phyloP scores from a whole-genome alignment of 768 basidiomycete genomes.

The Suillus bovinus region DNA sequence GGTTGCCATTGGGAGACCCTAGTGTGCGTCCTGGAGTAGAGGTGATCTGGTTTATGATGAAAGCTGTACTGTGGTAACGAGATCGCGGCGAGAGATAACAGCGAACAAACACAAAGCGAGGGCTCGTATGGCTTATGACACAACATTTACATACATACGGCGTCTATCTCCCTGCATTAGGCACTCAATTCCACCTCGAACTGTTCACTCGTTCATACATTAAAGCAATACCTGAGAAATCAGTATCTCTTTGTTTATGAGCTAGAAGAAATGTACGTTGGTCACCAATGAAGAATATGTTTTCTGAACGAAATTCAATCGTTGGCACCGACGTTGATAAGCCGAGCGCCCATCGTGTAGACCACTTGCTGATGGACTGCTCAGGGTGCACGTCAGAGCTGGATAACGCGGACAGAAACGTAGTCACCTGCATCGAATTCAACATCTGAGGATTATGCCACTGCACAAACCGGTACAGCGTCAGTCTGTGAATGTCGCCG shows the following conservation, averaged over 20 bases:
- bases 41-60: too few species aligned
- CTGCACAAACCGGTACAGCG: conserved; percentile 49
- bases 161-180: too few species aligned
- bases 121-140: too few species aligned
- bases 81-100: too few species aligned
- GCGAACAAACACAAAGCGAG: too few species aligned
- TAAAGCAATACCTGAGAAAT: conserved; percentile 18
- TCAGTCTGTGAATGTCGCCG: conserved; percentile 50
- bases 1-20: too few species aligned
- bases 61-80: too few species aligned
- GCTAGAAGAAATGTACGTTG: conserved; percentile 38
- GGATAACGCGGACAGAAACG: neutral
- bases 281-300: conserved; percentile 55
- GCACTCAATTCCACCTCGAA: too few species aligned
- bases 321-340: conserved; percentile 67
- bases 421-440: conserved; percentile 60
- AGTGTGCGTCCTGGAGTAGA: too few species aligned
- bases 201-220: too few species aligned
- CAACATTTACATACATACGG: too few species aligned
- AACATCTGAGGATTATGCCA: conserved; percentile 64
- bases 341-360: conserved; percentile 62
- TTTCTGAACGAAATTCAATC: conserved; percentile 46
- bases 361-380: conserved; percentile 69
- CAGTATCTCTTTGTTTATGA: neutral
- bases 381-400: conserved; percentile 1